Base-by-base conservation (phyloP, 768 basidiomycete genomes). In the Boletus subcaerulescens region DNA sequence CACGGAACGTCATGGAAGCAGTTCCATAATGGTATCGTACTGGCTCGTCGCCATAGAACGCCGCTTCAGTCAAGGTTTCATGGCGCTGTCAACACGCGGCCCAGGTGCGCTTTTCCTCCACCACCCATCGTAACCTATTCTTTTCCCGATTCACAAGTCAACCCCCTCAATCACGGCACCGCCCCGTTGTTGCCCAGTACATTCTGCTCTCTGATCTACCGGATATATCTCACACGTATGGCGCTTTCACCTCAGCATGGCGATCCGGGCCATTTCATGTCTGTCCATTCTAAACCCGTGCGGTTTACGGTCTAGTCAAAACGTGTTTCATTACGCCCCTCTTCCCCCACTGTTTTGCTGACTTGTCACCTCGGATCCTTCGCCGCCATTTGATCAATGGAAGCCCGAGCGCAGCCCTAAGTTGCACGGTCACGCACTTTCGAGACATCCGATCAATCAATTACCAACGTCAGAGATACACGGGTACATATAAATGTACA, bases 21-120 rank as follows among this genome's bases (percentile, higher is more conserved):
- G 52, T 67, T 53, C 68, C 61, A 65, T 68, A 69, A 60, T 20
- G 31, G 60, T 65, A 17, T 55, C 50, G 33, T 55, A 56, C 63
- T 60, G 56, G 57, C 49, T 58, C 55, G 65, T 69, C 66, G 63
- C 70, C 56, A 61, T 61, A 69, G 52, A 61, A 60, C 59, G 57
- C 66, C 60, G 56, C 60, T 52, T 71, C 70, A 68, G 40, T 51
- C 66, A 68, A 69, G 68, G 71, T 70, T 70, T 70, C 70, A 68
- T 69, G 62, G 57, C 59, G 61, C 60, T 58, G 69, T 63, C 64
- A 60, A 69, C 69, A 71, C 48, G 69, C 62, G 71, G 63, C 45
- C 56, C 52, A 61, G 66, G 69, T 71, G 71, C 59, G 64, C 62
- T 33, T 45, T 65, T 64, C 42, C 55, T 56, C 63, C 55, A 62